These are phyloP conservation scores for Diutina ranongensis DNA, from an alignment of 1,139 yeast species.

Conservation along the genomic window DNA sequence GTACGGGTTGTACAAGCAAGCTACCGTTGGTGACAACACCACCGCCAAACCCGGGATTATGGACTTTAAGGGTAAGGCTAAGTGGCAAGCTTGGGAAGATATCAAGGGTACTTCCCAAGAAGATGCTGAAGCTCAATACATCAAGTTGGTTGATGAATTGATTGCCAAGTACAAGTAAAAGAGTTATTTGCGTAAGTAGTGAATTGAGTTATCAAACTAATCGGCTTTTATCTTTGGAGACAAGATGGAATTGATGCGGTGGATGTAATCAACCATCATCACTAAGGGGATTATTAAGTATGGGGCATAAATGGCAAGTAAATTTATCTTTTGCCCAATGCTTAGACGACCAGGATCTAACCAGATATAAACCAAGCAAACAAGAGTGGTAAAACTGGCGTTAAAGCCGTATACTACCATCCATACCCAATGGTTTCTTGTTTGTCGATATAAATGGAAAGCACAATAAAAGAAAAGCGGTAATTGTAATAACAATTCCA, in stretches of 20 bases:
- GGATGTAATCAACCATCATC: constrained; percentile 36
- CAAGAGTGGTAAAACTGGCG: constrained; percentile 62
- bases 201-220: not conserved
- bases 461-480: constrained; percentile 56
- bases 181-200: not conserved
- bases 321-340: constrained; percentile 22
- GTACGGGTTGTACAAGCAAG: constrained; percentile 92
- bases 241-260: not conserved
- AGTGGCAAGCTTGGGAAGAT: constrained; percentile 95
- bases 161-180: constrained; percentile 33
- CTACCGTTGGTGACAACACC: constrained; percentile 89
- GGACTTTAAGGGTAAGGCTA: constrained; percentile 90
- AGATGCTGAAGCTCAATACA: constrained; percentile 85
- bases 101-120: constrained; percentile 76
- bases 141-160: constrained; percentile 61
- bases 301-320: constrained; percentile 50
- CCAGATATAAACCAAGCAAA: constrained; percentile 42
- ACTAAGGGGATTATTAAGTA: constrained; percentile 52
- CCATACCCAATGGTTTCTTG: constrained; percentile 24
- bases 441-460: constrained; percentile 10
- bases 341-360: constrained; percentile 23
- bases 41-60: constrained; percentile 78
- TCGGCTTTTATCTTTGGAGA: not conserved
- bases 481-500: constrained; percentile 65
- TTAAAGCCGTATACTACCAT: constrained; percentile 64